A percentile compares a stretch with the other conserved stretches of the same genome.
Evolutionary conservation across 1,139 yeast genomes (phyloP).

Genomic region (Diutina pseudorugosa): DNA sequence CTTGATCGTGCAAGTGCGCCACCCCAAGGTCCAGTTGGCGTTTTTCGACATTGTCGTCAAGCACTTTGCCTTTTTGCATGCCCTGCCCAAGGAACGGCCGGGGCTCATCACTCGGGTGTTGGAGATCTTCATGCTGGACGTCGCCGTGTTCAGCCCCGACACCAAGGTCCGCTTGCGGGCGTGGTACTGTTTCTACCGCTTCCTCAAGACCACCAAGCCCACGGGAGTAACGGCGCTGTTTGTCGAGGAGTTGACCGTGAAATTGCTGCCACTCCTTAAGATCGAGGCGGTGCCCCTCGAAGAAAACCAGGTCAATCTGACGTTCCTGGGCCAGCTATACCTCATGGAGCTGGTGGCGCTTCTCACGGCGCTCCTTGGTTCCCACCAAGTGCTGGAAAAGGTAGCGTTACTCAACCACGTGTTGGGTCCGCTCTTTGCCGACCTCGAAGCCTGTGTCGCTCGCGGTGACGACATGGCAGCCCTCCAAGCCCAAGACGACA

Average conservation of each 20-base stretch:
- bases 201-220: constrained; percentile 68
- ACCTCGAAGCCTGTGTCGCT: constrained; percentile 52
- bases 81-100: background rate
- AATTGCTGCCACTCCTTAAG: constrained; percentile 37
- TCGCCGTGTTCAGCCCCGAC: constrained; percentile 46
- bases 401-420: constrained; percentile 40
- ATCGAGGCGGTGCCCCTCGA: constrained; percentile 52
- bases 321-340: constrained; percentile 66
- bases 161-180: constrained; percentile 71
- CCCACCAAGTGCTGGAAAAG: constrained; percentile 22
- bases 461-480: constrained; percentile 17
- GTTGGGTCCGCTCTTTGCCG: constrained; percentile 67
- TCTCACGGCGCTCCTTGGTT: constrained; percentile 37
- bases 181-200: constrained; percentile 84
- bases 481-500: constrained; percentile 72
- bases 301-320: constrained; percentile 35
- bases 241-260: constrained; percentile 25
- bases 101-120: constrained; percentile 24
- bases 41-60: constrained; percentile 80
- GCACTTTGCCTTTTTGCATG: constrained; percentile 22
- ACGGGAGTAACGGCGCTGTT: constrained; percentile 26
- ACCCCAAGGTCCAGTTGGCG: constrained; percentile 67
- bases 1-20: constrained; percentile 29
- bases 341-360: constrained; percentile 74
- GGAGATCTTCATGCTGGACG: constrained; percentile 38